Conservation (phyloP, 257 asterid genomes). For the Craterostigma plantagineum region DNA sequence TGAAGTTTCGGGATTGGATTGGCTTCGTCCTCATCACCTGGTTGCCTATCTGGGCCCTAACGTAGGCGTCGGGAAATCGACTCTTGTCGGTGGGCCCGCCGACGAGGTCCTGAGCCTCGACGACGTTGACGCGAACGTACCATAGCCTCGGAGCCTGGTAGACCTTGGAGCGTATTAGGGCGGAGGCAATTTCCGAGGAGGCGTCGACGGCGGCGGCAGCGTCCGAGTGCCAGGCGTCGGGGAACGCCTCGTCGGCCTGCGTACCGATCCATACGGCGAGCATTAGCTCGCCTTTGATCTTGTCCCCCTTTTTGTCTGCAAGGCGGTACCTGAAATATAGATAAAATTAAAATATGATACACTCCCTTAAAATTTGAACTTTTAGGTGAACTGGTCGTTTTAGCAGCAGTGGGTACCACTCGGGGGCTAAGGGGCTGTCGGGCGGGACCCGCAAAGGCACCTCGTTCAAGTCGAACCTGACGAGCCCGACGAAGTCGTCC, state of each 20-base stretch:
- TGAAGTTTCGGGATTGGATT: constrained; percentile 45
- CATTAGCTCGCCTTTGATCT: constrained; percentile 74
- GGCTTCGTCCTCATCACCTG: constrained; percentile 77
- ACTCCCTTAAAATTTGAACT: too few relatives aligned
- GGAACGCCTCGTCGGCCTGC: constrained; percentile 92
- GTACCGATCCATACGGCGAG: constrained; percentile 92
- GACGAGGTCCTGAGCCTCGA: constrained; percentile 81
- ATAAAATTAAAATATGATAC: too few relatives aligned
- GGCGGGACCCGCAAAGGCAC: constrained; percentile 86
- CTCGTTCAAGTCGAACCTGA: constrained; percentile 65
- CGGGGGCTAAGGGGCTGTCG: constrained; percentile 87
- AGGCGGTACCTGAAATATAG: too few relatives aligned
- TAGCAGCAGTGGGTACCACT: too few relatives aligned
- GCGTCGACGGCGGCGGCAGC: constrained; percentile 77
- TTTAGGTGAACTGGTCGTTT: too few relatives aligned
- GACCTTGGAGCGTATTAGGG: constrained; percentile 73
- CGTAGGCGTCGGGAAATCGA: constrained; percentile 67
- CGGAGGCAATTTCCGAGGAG: constrained; percentile 48
- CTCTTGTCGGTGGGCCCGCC: constrained; percentile 40
- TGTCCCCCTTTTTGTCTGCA: constrained; percentile 63
- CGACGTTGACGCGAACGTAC: constrained; percentile 75
- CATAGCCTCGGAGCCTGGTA: constrained; percentile 83
- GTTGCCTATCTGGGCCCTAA: constrained; percentile 76
- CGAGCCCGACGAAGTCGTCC: constrained; percentile 64
- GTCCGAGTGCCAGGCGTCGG: constrained; percentile 92